Evolutionary conservation across 495 filamentous ascomycete species (phyloP), one percentile per base, ranked within the genome.

Genomic region (Aspergillus nanangensis): DNA sequence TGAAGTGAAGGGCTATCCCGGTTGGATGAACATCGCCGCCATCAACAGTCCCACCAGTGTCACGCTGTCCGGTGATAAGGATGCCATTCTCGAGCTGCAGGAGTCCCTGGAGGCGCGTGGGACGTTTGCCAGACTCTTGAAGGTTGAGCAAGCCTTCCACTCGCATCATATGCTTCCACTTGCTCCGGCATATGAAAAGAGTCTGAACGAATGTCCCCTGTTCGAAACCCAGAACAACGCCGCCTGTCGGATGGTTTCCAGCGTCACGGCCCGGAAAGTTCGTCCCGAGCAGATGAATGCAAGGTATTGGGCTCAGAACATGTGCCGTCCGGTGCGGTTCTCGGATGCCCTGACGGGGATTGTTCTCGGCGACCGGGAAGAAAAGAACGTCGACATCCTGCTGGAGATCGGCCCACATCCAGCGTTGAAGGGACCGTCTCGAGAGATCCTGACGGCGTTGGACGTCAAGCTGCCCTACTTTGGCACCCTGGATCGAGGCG

Each of bases 41-140:
- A 45, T 61, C 41, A 75, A 70, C 48, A 67, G 63, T 33, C 64
- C 66, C n/a, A 23, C 50, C 15, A 72, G 66, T 42, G 52, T 57
- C 3, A 74, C 70, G 2, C 38, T 71, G 22, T 67, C 69, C 8
- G 69, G 69, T 40, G 53, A 55, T 31, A 45, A 24, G 2, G 17
- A 22, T 22, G 38, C 38, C 5, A 48, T 48, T 23, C n/a, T 5
- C 0, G 21, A 42, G 14, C 18, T 48, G 10, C 11, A 51, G 19
- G 38, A 52, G 0, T 19, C 55, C 3, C 43, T 79, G 2, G 42
- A 48, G 0, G 47, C 37, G 8, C 23, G 63, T 4, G 27, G 50
- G 8, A 66, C 56, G 10, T 78, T 77, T 45, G 56, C 61, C 0
- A 48, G 67, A 25, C 32, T 17, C 2, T 19, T 50, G 32, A 21